Evolutionary conservation across 768 basidiomycete genomes (phyloP), one percentile per base, ranked within the genome.

Genomic region (Pleurotus djamor): DNA sequence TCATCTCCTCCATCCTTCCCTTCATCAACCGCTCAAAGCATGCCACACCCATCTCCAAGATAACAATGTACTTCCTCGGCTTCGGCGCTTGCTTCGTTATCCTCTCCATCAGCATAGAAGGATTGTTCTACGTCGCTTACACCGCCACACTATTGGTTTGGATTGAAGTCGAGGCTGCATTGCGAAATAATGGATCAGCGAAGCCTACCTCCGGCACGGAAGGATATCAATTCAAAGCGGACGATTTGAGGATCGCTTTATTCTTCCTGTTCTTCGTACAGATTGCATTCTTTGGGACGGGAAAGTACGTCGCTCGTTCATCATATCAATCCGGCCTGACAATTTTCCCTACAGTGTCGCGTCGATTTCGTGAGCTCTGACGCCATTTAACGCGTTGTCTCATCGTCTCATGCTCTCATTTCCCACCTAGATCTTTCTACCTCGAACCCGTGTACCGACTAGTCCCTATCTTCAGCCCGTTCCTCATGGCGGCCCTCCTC

Each of bases 181-280:
- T 66, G 17, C 66, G 66, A 37, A 48, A 59, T 21, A 54, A 28
- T 60, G 35, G 58, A 41, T 28, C 21, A 28, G 21, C 21, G 21
- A 28, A 28, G 21, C 21, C 21, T 28, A 28, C 21, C 36, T 48
- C 58, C 54, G 48, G 54, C 49, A 51, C 32, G 61, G 48, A 63
- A 56, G 35, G 64, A 56, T 82, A 83, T 65, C 65, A 68, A n/a
- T 83, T 86, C 67, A 77, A 73, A 61, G 69, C 72, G 38, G 87
- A 88, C 41, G 88, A 92, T 60, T 69, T 92, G 10, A 74, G 92
- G 50, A 85, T 90, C 56, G 91, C 88, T 0, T 62, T 94, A 17
- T 91, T 92, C 69, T 94, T 94, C 72, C 71, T 95, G 60, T 91
- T 91, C 70, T 92, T 94, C 64, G 87, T 94, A 5, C 92, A 95